Base-by-base conservation (phyloP, 805 yeast genomes). In the Kazachstania viticola region DNA sequence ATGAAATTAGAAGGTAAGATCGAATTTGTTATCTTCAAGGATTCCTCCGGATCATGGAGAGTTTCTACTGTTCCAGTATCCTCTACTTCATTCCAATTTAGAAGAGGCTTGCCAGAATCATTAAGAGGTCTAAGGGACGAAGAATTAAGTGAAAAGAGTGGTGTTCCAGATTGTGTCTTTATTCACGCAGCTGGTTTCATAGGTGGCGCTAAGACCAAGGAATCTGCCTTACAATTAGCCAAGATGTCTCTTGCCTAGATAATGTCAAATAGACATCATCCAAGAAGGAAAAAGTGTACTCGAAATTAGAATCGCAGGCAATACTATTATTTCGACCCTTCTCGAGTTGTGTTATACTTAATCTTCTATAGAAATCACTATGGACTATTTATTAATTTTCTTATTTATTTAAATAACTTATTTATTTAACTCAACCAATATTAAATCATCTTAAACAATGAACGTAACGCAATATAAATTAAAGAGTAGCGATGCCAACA, bases 61-160 rank as follows among this genome's bases (percentile, higher is more conserved):
- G 72, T 91, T 30, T 81, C 94, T 29, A 87, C 96, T 4, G 96
- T 88, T 17, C 78, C 95, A n/a, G 67, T 77, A n/a, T 65, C 73
- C 21, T 63, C 80, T 3, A 64, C 79, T 5, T 76, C 93, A 12
- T 91, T 91, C 52, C 80, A 75, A 40, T 81, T 83, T 51, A 75
- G 98, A 61, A 71, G 72, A 56, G 79, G 95, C 19, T 67, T 91
- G 37, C 96, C 95, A 11, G 91, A 81, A 56, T 69, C 73, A 14
- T 81, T 95, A 84, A 73, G 98, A 64, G 98, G 98, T n/a, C 62
- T 87, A 29, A 75, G 98, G 54, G 98, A 91, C 53, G 88, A 81
- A 19, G 80, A 66, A 25, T 67, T 91, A 44, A 71, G 80, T 43
- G 64, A 74, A 42, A 61, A 69, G 43, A 64, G 84, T 22, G 95